Conservation (phyloP, 2,329 filamentous ascomycete species). For the Xylariaceae sp. region DNA sequence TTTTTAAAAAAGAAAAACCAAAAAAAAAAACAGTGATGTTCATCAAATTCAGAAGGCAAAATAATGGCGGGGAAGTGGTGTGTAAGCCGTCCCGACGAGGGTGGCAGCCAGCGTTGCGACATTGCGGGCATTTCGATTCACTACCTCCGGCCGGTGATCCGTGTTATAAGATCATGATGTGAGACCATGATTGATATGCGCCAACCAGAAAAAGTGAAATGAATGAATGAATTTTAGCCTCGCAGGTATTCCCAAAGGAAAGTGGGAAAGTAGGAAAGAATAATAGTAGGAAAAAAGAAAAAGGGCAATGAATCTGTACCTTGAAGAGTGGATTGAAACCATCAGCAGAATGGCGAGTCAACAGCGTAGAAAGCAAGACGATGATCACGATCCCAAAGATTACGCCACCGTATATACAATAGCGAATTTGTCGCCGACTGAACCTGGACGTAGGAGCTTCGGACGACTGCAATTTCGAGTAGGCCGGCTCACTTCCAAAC, state of each 20-base stretch:
- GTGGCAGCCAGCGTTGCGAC: not conserved
- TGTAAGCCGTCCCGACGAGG: not conserved
- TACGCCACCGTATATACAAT: slow-evolving; percentile 3
- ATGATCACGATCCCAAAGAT: slow-evolving; percentile 16
- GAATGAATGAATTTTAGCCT: not conserved
- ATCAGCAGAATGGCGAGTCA: slow-evolving; percentile 9
- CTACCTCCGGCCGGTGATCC: no score
- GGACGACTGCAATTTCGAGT: slow-evolving; percentile 8
- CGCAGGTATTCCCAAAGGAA: not conserved
- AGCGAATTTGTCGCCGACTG: slow-evolving; percentile 8
- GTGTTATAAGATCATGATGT: no score
- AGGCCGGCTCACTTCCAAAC: slow-evolving; percentile 10
- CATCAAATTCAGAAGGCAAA: not conserved
- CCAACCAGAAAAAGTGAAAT: not conserved
- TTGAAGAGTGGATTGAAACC: slow-evolving; percentile 16
- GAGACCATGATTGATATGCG: no score
- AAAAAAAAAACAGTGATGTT: not conserved
- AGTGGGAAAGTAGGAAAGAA: not conserved
- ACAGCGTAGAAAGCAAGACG: slow-evolving; percentile 17
- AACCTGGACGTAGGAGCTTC: not conserved
- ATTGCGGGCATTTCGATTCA: not conserved
- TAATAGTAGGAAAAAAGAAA: not conserved
- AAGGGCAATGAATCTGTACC: slow-evolving; percentile 7
- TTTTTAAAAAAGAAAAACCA: no score
- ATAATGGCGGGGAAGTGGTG: not conserved